Conservation (phyloP, 108 stramenopile genomes). For the Seminavis robusta region DNA sequence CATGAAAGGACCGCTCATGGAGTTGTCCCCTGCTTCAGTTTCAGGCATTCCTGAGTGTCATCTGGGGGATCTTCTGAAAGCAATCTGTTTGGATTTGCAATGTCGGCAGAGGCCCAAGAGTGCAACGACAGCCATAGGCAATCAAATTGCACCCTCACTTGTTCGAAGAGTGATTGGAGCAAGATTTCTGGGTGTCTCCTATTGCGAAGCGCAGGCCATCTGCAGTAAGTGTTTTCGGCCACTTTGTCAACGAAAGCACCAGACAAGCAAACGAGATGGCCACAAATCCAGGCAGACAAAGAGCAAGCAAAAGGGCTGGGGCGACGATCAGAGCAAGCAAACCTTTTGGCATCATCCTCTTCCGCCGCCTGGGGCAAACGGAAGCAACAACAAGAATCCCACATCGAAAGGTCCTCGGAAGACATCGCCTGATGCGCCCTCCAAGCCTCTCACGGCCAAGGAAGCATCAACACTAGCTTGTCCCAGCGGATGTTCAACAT, state of each 20-base stretch:
- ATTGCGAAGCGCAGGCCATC: slow-evolving; percentile 59
- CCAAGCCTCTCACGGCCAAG: not conserved
- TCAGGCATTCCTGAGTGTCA: not conserved
- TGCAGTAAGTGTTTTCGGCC: slow-evolving; percentile 61
- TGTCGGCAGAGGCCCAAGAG: too few species aligned
- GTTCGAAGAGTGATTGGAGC: slow-evolving; percentile 44
- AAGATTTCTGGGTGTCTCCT: slow-evolving; percentile 52
- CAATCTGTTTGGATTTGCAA: slow-evolving; percentile 45
- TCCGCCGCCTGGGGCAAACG: slow-evolving; percentile 2
- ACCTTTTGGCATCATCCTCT: slow-evolving; percentile 44
- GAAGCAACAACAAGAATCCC: not conserved
- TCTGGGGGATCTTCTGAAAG: slow-evolving; percentile 36
- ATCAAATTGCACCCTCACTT: slow-evolving; percentile 51
- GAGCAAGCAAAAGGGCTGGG: slow-evolving; percentile 6
- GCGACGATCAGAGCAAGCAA: not conserved
- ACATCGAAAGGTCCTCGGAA: not conserved
- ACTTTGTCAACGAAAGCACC: slow-evolving; percentile 8
- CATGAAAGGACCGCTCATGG: too few species aligned
- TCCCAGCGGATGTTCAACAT: slow-evolving; percentile 37
- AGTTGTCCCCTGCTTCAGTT: too few species aligned
- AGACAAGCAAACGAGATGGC: not conserved
- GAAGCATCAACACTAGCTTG: slow-evolving; percentile 11
- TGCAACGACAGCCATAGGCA: too few species aligned
- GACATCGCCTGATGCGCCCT: not conserved
- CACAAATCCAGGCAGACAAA: slow-evolving; percentile 1